Percentiles rank a stretch among this genome's conserved stretches.
Evolutionary conservation across 495 filamentous ascomycete species (phyloP).

Genomic region (Penicillium roqueforti): DNA sequence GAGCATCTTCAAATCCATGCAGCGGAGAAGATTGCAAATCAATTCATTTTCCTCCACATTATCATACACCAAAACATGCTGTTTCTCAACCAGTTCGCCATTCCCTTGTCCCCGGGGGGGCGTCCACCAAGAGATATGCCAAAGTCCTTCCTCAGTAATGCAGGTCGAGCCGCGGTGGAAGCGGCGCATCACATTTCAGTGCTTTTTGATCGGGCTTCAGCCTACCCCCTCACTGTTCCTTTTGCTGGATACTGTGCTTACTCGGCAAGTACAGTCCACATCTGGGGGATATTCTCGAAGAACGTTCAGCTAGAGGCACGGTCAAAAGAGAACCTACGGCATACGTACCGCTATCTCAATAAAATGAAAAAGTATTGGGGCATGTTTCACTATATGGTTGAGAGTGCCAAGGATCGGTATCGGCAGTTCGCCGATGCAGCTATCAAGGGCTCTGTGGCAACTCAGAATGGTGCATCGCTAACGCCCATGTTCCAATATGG

Average conservation of each 20-base stretch:
- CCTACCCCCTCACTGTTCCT: conserved; percentile 78
- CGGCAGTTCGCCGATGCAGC: conserved; percentile 78
- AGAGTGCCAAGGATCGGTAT: conserved; percentile 89
- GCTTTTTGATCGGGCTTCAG: conserved; percentile 73
- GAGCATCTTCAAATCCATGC: conserved; percentile 85
- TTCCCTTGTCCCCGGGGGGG: conserved; percentile 65
- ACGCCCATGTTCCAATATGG: conserved; percentile 86
- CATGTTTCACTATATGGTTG: conserved; percentile 93
- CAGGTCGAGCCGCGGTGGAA: conserved; percentile 70
- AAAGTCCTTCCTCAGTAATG: conserved; percentile 71
- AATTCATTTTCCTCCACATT: conserved; percentile 93
- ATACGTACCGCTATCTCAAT: conserved; percentile 82
- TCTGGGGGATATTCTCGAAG: conserved; percentile 85
- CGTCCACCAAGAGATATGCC: conserved; percentile 71
- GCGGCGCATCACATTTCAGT: conserved; percentile 88
- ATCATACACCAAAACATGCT: conserved; percentile 82
- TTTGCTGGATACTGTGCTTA: conserved; percentile 96
- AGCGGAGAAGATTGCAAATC: conserved; percentile 78
- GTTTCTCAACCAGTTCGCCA: conserved; percentile 84
- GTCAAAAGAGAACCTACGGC: conserved; percentile 81
- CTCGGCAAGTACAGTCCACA: conserved; percentile 84
- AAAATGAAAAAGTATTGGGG: conserved; percentile 98
- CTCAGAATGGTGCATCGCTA: conserved; percentile 47
- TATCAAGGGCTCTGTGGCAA: conserved; percentile 42
- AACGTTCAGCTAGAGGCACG: conserved; percentile 68